Evolutionary conservation across 2,329 filamentous ascomycete species (phyloP).

Genomic region (Fusarium scirpi): DNA sequence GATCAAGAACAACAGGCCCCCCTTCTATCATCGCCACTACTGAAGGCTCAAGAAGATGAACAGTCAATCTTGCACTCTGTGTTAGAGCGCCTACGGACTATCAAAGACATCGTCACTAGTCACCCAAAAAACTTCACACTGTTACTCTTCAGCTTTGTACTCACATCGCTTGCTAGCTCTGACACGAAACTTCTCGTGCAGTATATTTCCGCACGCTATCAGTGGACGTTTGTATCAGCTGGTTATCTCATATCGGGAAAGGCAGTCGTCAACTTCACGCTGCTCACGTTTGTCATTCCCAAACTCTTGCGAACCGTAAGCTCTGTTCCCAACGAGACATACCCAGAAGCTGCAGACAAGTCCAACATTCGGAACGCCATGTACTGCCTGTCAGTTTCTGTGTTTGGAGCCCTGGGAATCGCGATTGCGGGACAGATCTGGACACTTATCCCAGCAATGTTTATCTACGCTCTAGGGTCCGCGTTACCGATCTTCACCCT

Average conservation of each 20-base stretch:
- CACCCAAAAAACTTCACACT: conserved; percentile 58
- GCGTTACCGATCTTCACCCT: conserved; percentile 63
- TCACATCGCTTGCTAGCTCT: conserved; percentile 62
- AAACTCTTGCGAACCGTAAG: conserved; percentile 47
- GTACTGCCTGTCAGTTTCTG: conserved; percentile 38
- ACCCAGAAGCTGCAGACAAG: conserved; percentile 11
- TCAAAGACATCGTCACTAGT: conserved; percentile 52
- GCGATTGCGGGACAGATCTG: conserved; percentile 54
- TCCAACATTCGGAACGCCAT: conserved; percentile 37
- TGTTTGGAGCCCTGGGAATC: conserved; percentile 58
- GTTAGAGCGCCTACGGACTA: conserved; percentile 38
- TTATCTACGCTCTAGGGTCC: conserved; percentile 62
- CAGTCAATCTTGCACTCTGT: conserved; percentile 33
- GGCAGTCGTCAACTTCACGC: conserved; percentile 60
- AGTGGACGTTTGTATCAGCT: conserved; percentile 60
- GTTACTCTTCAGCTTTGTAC: conserved; percentile 59
- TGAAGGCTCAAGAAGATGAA: conserved; percentile 52
- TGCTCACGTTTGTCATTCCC: conserved; percentile 59
- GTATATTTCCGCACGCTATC: conserved; percentile 63
- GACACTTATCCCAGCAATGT: conserved; percentile 57
- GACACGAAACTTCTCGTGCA: conserved; percentile 64
- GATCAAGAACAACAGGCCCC: conserved; percentile 53
- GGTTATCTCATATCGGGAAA: conserved; percentile 63
- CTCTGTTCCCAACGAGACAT: background rate
- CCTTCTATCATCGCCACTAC: conserved; percentile 54